Conservation (phyloP, 2,329 filamentous ascomycete genomes). For the Amauroascus verrucosus region DNA sequence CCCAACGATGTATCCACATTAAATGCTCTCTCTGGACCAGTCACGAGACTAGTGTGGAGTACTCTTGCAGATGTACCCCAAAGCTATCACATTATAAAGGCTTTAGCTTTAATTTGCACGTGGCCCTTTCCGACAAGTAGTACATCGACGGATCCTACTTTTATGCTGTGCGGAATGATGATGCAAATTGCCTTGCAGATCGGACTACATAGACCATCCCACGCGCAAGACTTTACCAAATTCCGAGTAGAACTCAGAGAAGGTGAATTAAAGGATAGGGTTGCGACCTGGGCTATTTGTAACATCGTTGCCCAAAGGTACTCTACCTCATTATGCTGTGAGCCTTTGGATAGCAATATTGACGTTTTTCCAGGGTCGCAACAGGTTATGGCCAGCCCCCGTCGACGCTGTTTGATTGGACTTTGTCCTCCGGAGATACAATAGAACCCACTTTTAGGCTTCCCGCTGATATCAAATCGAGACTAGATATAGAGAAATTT, state of each 20-base stretch:
- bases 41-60: constrained; percentile 51
- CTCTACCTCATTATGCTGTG: constrained; percentile 15
- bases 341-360: background rate
- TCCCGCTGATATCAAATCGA: constrained; percentile 42
- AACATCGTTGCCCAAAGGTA: constrained; percentile 59
- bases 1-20: constrained; percentile 45
- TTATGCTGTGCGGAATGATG: constrained; percentile 57
- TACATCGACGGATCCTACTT: constrained; percentile 54
- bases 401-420: constrained; percentile 52
- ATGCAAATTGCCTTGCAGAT: constrained; percentile 59
- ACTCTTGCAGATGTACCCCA: constrained; percentile 52
- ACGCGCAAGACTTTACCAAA: constrained; percentile 48
- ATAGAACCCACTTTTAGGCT: constrained; percentile 40
- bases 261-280: constrained; percentile 53
- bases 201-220: constrained; percentile 53
- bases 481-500: constrained; percentile 49
- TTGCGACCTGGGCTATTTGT: constrained; percentile 57
- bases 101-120: constrained; percentile 52
- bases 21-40: constrained; percentile 42
- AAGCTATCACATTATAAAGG: constrained; percentile 55
- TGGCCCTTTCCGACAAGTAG: constrained; percentile 56
- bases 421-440: constrained; percentile 38
- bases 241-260: constrained; percentile 46
- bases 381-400: constrained; percentile 61
- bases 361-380: constrained; percentile 40